These are phyloP conservation scores for Stevia rebaudiana DNA, from an alignment of 140 eudicot genomes.

Conservation along the genomic window DNA sequence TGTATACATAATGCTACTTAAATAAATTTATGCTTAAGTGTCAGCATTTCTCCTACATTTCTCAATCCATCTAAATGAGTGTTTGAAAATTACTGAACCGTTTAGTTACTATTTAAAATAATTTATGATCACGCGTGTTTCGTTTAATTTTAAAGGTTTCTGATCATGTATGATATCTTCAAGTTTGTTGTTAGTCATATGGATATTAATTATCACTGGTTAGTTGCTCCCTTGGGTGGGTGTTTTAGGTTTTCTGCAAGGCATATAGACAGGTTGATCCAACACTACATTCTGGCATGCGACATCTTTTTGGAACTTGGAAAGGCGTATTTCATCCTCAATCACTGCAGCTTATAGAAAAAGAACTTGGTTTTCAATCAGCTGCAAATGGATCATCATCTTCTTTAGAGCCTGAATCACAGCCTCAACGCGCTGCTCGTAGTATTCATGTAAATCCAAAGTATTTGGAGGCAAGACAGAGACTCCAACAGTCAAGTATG, in stretches of 20 bases:
- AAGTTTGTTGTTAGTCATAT: slow-evolving; percentile 5
- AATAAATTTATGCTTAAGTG: slow-evolving; percentile 19
- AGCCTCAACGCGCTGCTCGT: slow-evolving; percentile 57
- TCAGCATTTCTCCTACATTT: slow-evolving; percentile 2
- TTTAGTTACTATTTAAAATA: slow-evolving; percentile 8
- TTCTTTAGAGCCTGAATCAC: slow-evolving; percentile 54
- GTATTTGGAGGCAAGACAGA: slow-evolving; percentile 81
- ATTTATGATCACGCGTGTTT: neutral
- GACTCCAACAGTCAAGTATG: slow-evolving; percentile 49
- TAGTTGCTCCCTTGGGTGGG: slow-evolving; percentile 28
- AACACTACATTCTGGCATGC: slow-evolving; percentile 61
- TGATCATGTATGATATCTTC: slow-evolving; percentile 7
- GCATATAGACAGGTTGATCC: slow-evolving; percentile 86
- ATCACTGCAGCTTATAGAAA: slow-evolving; percentile 75
- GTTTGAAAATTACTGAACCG: neutral
- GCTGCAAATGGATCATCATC: slow-evolving; percentile 55
- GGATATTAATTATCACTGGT: slow-evolving; percentile 24
- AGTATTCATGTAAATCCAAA: slow-evolving; percentile 95
- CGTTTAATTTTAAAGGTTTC: slow-evolving; percentile 1
- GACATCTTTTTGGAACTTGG: slow-evolving; percentile 98
- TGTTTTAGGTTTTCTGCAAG: slow-evolving; percentile 93
- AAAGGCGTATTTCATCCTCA: slow-evolving; percentile 78
- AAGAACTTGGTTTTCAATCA: slow-evolving; percentile 66
- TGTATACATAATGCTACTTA: slow-evolving; percentile 11
- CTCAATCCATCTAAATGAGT: neutral